Evolutionary conservation across 1,284 basidiomycete species (phyloP), one percentile per base, ranked within the genome.

Genomic region (Tilletia indica): DNA sequence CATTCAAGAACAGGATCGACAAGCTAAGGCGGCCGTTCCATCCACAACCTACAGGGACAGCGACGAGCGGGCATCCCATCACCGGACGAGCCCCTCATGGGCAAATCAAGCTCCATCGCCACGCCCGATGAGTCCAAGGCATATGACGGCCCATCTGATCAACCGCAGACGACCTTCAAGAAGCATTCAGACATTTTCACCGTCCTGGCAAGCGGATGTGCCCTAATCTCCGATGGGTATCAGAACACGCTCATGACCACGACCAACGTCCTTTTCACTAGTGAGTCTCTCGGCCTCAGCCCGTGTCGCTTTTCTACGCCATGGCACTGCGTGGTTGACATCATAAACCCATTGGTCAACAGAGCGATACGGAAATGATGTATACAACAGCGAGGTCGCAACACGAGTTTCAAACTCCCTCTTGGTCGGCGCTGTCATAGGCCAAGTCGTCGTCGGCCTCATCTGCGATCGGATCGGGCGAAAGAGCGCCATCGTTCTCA

Each of bases 401-500:
- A 92, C 91, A 1, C 88, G 89, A 25, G 89, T 92, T 16, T 90
- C 89, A 14, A 93, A 92, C 81, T 85, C 91, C 12, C 87, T 92
- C 47, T 88, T 92, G 70, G 88, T 92, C 72, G 91, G 91, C 87
- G 80, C 85, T 85, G 87, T 91, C 68, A 84, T 91, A 56, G 91
- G 91, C n/a, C 90, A 79, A 77, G 72, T 92, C 58, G 67, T 86
- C 42, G 89, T 92, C 42, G 92, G 91, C 14, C 77, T 92, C 31
- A 84, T 91, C 39, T 91, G 90, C 76, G 91, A 92, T 80, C 87
- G 89, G 68, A 79, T 91, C 47, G 91, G 92, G 0, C 70, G 78
- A 2, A 79, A 79, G 34, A 58, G 72, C 2, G 78, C 72, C 54
- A 73, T 79, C 51, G 89, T 92, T 25, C 81, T 87, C 42, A 91